A percentile compares a stretch with the other conserved stretches of the same genome.
These are phyloP conservation scores for Populus pruinosa DNA, from an alignment of 345 rosid species.

Conservation along the genomic window DNA sequence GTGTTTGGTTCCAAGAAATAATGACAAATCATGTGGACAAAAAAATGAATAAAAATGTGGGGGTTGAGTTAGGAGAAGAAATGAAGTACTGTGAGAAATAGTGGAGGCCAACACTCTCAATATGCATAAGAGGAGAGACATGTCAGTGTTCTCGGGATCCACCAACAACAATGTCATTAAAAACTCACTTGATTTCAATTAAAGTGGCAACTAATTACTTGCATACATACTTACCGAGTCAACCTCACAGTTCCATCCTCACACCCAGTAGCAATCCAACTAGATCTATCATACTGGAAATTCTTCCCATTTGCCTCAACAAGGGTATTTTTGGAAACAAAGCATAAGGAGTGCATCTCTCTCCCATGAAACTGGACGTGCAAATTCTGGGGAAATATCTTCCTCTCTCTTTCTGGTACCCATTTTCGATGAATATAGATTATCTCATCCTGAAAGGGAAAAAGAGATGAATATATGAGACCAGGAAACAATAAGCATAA, in stretches of 20 bases:
- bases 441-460: conserved; percentile 60
- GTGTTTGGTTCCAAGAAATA: conserved; percentile 2
- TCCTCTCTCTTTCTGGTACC: conserved; percentile 41
- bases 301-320: conserved; percentile 31
- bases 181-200: conserved; percentile 1
- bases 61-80: not conserved
- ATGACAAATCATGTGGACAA: not conserved
- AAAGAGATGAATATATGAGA: not conserved
- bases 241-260: conserved; percentile 98
- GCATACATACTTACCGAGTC: conserved; percentile 52
- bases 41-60: not conserved
- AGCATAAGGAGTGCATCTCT: conserved; percentile 87
- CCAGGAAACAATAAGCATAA: not conserved
- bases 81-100: not conserved
- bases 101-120: not conserved
- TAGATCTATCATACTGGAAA: conserved; percentile 32
- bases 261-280: conserved; percentile 96
- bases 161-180: not conserved
- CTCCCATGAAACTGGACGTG: conserved; percentile 91
- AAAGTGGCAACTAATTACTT: not conserved
- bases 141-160: not conserved
- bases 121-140: not conserved
- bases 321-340: conserved; percentile 45
- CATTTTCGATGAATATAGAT: conserved; percentile 71
- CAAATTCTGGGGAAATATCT: conserved; percentile 64